Evolutionary conservation across 371 early-diverging fungal species (phyloP).

Genomic region (Scutellospora calospora): DNA sequence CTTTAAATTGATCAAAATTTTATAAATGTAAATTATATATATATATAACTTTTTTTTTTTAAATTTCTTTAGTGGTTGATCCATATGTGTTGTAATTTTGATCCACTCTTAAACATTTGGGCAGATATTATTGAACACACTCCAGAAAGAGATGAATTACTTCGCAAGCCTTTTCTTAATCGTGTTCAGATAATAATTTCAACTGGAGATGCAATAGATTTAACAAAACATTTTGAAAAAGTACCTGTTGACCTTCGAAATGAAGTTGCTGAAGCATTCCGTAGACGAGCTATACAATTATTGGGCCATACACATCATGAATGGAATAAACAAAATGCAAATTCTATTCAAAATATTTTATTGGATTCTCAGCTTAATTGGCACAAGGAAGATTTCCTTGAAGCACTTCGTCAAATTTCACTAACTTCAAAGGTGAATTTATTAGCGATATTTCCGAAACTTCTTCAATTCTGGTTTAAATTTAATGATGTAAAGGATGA

Average conservation of each 20-base stretch:
- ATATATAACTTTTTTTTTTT: not conserved
- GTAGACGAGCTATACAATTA: not conserved
- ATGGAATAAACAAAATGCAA: not conserved
- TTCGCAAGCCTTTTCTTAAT: not conserved
- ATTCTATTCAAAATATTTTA: not conserved
- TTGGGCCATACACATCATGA: not conserved
- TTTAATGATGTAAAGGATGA: not conserved
- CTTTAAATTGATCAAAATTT: not conserved
- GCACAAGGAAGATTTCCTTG: not conserved
- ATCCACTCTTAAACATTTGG: not conserved
- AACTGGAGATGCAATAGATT: not conserved
- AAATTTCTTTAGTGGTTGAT: not conserved
- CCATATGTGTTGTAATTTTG: not conserved
- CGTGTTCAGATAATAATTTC: not conserved
- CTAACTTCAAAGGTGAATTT: not conserved
- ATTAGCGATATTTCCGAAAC: constrained; percentile 15
- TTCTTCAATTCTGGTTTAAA: not conserved
- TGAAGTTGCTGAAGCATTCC: constrained; percentile 5
- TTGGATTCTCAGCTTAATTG: constrained; percentile 1
- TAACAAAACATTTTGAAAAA: not conserved
- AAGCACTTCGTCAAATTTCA: constrained; percentile 9
- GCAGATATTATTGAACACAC: not conserved
- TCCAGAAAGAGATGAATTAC: not conserved
- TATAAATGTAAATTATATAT: not conserved
- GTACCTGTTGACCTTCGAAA: not conserved